These are phyloP conservation scores for Fusarium praegraminearum DNA, from an alignment of 2,329 filamentous ascomycete species.

Conservation along the genomic window DNA sequence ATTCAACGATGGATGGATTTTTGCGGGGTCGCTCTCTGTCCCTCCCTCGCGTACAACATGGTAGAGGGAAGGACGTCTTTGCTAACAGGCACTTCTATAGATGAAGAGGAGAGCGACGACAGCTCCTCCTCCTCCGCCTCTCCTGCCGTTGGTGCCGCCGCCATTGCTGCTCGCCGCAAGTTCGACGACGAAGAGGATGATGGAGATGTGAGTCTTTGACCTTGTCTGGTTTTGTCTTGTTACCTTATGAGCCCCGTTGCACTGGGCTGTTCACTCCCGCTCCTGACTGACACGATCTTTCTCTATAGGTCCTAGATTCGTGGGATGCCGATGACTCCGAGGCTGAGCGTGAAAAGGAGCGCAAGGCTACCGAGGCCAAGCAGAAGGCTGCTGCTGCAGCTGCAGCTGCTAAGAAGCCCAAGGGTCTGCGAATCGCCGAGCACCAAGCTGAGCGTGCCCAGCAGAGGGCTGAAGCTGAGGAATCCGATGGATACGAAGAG, in stretches of 20 bases:
- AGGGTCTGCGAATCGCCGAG: conserved; percentile 86
- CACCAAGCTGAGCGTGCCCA: conserved; percentile 72
- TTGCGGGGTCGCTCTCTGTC: conserved; percentile 25
- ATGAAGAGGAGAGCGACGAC: conserved; percentile 57
- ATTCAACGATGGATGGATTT: conserved; percentile 22
- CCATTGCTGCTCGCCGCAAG: conserved; percentile 63
- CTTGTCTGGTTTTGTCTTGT: background rate
- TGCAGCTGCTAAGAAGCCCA: conserved; percentile 90
- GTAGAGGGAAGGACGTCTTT: background rate
- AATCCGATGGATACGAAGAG: conserved; percentile 76
- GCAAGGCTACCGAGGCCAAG: conserved; percentile 86
- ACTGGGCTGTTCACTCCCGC: too few species aligned
- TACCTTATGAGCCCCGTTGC: background rate
- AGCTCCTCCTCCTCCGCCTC: conserved; percentile 53
- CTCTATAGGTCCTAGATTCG: conserved; percentile 84
- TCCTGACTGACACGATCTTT: conserved; percentile 7
- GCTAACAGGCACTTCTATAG: conserved; percentile 44
- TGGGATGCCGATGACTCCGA: conserved; percentile 98
- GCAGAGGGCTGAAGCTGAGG: conserved; percentile 64
- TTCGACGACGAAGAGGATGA: conserved; percentile 95
- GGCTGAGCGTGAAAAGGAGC: conserved; percentile 93
- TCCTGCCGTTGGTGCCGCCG: conserved; percentile 55
- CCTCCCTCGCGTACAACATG: background rate
- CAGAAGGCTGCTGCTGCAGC: conserved; percentile 90
- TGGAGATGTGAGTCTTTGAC: conserved; percentile 73